Conservation (phyloP, 2,329 filamentous ascomycete genomes). For the Ophiostoma sp. region DNA sequence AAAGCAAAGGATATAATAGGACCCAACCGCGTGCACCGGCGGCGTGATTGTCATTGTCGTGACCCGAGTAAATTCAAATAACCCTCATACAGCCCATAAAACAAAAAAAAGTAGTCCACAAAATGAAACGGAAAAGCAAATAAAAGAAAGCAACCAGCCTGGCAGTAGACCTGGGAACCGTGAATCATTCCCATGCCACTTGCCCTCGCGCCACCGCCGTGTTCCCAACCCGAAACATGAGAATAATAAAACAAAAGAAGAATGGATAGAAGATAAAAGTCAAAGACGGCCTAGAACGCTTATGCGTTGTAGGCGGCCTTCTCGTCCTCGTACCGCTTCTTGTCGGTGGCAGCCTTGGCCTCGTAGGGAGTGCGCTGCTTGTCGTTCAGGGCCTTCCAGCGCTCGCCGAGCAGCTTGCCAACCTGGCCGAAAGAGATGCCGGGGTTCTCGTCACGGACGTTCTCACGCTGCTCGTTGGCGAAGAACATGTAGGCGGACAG, state of each 20-base stretch:
- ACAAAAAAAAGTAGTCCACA: conserved; percentile 16
- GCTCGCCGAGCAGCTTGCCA: conserved; percentile 95
- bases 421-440: conserved; percentile 97
- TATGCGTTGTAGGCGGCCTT: conserved; percentile 79
- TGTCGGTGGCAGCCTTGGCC: conserved; percentile 92
- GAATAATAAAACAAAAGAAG: conserved; percentile 22
- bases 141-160: conserved; percentile 21
- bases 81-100: conserved; percentile 28
- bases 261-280: conserved; percentile 15
- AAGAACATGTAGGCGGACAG: conserved; percentile 99
- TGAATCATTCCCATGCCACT: conserved; percentile 27
- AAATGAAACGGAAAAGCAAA: conserved; percentile 14
- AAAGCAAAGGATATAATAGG: conserved; percentile 11
- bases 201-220: conserved; percentile 27
- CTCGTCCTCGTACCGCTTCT: conserved; percentile 99
- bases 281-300: not conserved
- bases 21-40: conserved; percentile 17
- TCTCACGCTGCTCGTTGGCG: conserved; percentile 97
- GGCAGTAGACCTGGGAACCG: conserved; percentile 25
- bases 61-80: conserved; percentile 26
- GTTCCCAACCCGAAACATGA: conserved; percentile 25
- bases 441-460: conserved; percentile 96
- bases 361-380: conserved; percentile 93
- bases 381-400: conserved; percentile 94
- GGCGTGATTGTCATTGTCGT: conserved; percentile 20